These are phyloP conservation scores for Speleostelium caveatum DNA, from an alignment of 78 protist genomes.

Conservation along the genomic window DNA sequence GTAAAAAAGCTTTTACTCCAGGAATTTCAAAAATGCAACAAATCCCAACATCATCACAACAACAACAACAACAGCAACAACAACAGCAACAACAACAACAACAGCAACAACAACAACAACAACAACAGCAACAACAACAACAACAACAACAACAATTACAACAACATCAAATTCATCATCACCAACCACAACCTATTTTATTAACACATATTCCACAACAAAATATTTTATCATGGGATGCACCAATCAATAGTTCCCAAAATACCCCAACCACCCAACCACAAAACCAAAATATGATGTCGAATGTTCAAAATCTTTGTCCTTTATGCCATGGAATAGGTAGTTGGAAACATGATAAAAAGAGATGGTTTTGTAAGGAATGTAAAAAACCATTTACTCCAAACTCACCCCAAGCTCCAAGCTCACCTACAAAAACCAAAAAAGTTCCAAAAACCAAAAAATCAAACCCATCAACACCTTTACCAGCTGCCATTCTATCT, in stretches of 20 bases:
- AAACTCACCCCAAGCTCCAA: background rate
- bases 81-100: constrained; percentile 10
- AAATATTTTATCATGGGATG: too few relatives aligned
- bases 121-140: background rate
- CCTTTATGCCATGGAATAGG: constrained; percentile 32
- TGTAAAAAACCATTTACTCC: constrained; percentile 80
- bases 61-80: constrained; percentile 5
- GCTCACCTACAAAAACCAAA: background rate
- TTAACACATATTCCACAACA: too few relatives aligned
- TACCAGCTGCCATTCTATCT: too few relatives aligned
- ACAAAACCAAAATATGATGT: background rate
- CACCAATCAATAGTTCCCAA: constrained; percentile 29
- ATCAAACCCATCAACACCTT: background rate
- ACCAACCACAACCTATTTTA: background rate
- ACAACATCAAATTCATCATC: background rate
- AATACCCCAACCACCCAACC: constrained; percentile 41
- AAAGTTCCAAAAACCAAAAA: background rate
- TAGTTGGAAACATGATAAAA: constrained; percentile 82
- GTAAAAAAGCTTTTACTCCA: constrained; percentile 79
- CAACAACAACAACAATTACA: background rate
- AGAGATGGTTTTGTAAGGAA: constrained; percentile 70
- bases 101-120: constrained; percentile 1
- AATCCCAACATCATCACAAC: constrained; percentile 26
- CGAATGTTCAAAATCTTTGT: background rate
- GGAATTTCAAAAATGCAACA: constrained; percentile 54